These are phyloP conservation scores for Mycosarcoma mackinlayi DNA, from an alignment of 1,284 basidiomycete genomes.

Conservation along the genomic window DNA sequence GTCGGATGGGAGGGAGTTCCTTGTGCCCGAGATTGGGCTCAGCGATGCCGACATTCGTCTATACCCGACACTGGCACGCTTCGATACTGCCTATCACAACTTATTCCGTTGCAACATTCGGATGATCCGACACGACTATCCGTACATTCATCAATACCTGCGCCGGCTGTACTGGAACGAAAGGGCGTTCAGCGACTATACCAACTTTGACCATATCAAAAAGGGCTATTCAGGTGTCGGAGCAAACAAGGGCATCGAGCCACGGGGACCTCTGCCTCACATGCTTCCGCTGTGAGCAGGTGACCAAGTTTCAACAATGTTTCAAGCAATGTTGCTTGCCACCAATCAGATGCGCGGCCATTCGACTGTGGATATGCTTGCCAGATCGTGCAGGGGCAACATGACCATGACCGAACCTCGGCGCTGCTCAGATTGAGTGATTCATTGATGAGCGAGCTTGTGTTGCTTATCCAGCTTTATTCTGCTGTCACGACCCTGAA, in stretches of 20 bases:
- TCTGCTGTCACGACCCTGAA: too few relatives aligned
- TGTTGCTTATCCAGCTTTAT: too few relatives aligned
- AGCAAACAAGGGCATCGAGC: constrained; percentile 32
- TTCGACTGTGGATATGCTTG: too few relatives aligned
- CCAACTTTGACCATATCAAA: constrained; percentile 76
- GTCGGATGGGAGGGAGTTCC: constrained; percentile 78
- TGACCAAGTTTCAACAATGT: too few relatives aligned
- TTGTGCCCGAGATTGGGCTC: constrained; percentile 78
- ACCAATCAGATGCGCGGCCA: too few relatives aligned
- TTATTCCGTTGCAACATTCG: constrained; percentile 88
- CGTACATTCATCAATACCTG: constrained; percentile 72
- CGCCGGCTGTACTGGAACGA: constrained; percentile 89
- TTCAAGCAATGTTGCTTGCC: too few relatives aligned
- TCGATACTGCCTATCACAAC: constrained; percentile 81
- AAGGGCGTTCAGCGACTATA: constrained; percentile 84
- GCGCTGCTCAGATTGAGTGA: too few relatives aligned
- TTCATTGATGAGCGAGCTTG: too few relatives aligned
- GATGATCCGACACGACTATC: constrained; percentile 52
- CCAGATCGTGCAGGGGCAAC: background rate
- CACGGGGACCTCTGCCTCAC: constrained; percentile 43
- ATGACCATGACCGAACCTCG: too few relatives aligned
- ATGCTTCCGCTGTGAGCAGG: constrained; percentile 44
- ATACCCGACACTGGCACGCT: constrained; percentile 84
- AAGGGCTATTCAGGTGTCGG: constrained; percentile 31
- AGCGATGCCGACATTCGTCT: constrained; percentile 90